Percentiles rank a stretch among this genome's conserved stretches.
phyloP scores from a whole-genome alignment of 129 eudicot species.

The Chrysanthemum lavandulifolium region DNA sequence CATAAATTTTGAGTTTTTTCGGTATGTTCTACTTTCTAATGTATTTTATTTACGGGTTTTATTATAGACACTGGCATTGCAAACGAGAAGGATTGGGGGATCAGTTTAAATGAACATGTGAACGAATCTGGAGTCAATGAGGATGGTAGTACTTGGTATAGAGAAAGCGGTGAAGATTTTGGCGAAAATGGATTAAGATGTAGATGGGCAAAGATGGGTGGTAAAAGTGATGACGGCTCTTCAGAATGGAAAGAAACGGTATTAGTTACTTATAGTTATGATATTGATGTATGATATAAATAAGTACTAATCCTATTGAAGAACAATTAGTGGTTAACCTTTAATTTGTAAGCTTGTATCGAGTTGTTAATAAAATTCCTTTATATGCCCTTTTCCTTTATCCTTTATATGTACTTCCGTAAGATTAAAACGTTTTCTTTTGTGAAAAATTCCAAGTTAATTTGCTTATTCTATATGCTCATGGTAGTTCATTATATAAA shows the following conservation, averaged over 20 bases:
- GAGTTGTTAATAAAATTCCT: neutral
- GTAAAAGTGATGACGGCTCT: conserved; percentile 63
- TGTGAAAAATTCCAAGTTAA: neutral
- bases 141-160: conserved; percentile 85
- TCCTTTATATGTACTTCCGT: neutral
- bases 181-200: conserved; percentile 92
- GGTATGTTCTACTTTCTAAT: neutral
- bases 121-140: conserved; percentile 78
- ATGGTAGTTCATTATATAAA: neutral
- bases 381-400: neutral
- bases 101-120: conserved; percentile 64
- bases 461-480: neutral
- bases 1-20: neutral
- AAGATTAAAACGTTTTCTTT: neutral
- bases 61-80: conserved; percentile 87
- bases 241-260: conserved; percentile 99
- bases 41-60: conserved; percentile 6
- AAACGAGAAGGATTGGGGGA: conserved; percentile 96
- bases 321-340: conserved; percentile 1
- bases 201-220: conserved; percentile 97
- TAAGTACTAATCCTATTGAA: neutral
- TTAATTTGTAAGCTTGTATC: neutral
- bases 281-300: conserved; percentile 13
- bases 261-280: conserved; percentile 24
- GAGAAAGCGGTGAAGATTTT: conserved; percentile 87